Evolutionary conservation across 2,329 filamentous ascomycete genomes (phyloP).

Genomic region (Dactylonectria estremocensis): DNA sequence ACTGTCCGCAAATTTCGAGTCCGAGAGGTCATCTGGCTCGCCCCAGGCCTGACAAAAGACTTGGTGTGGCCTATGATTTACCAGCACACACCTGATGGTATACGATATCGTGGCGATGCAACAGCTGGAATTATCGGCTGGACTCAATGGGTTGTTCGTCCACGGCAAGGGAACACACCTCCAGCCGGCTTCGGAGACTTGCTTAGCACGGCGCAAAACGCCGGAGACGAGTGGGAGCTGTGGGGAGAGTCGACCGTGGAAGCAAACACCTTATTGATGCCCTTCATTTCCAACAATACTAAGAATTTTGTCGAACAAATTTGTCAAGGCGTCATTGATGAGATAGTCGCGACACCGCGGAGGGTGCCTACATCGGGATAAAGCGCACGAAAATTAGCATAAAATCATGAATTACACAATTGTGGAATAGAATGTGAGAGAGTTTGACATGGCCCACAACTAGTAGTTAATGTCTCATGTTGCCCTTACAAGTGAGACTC

Average conservation of each 20-base stretch:
- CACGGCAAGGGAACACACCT: conserved; percentile 15
- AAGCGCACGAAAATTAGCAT: not conserved
- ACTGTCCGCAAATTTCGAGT: conserved; percentile 49
- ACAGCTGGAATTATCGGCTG: conserved; percentile 56
- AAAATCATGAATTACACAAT: too few species aligned
- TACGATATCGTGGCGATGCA: conserved; percentile 58
- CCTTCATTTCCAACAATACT: conserved; percentile 47
- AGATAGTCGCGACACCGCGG: conserved; percentile 29
- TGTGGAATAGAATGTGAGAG: too few species aligned
- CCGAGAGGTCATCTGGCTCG: conserved; percentile 48
- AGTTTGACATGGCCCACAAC: too few species aligned
- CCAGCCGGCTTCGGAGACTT: conserved; percentile 27
- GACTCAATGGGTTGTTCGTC: conserved; percentile 49
- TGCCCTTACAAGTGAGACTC: too few species aligned
- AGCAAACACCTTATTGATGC: conserved; percentile 50
- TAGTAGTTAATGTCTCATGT: too few species aligned
- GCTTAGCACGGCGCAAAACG: conserved; percentile 24
- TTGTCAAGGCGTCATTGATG: conserved; percentile 46
- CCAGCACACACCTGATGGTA: conserved; percentile 56
- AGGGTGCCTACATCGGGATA: too few species aligned
- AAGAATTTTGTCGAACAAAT: conserved; percentile 45
- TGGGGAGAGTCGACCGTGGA: conserved; percentile 48
- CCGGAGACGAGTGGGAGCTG: conserved; percentile 48
- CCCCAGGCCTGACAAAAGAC: conserved; percentile 58
- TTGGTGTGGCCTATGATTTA: conserved; percentile 58